Evolutionary conservation across 2,329 filamentous ascomycete genomes (phyloP).

Genomic region (Aureobasidium sp.): DNA sequence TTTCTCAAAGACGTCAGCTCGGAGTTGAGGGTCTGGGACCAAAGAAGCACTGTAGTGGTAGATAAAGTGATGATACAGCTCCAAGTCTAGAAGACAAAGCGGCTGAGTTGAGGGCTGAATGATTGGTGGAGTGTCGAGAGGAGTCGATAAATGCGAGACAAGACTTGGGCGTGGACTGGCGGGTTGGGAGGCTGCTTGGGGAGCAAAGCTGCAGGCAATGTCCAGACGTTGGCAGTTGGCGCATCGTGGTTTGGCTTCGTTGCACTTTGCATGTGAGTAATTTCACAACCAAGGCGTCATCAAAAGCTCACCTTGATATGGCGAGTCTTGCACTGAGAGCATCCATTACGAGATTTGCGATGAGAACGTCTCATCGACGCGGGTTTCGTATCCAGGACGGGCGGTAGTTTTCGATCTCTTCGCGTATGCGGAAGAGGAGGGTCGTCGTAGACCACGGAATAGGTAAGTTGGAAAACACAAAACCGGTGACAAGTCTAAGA

Average conservation of each 20-base stretch:
- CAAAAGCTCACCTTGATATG: slow-evolving; percentile 30
- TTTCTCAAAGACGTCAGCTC: background rate
- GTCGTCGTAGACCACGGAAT: background rate
- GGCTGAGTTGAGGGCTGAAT: background rate
- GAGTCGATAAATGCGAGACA: background rate
- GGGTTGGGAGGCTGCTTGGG: background rate
- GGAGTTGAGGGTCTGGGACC: background rate
- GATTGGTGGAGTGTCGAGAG: background rate
- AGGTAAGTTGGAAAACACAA: too few relatives aligned
- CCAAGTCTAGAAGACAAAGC: background rate
- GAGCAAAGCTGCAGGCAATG: slow-evolving; percentile 10
- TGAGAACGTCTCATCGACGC: slow-evolving; percentile 25
- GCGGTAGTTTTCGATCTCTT: background rate
- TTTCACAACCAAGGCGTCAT: background rate
- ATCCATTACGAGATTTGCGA: slow-evolving; percentile 35
- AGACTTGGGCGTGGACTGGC: background rate
- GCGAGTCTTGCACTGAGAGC: slow-evolving; percentile 32
- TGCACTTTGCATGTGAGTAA: background rate
- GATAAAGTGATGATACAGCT: slow-evolving; percentile 10
- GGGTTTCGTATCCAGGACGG: background rate
- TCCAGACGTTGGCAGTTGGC: slow-evolving; percentile 9
- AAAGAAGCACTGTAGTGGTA: slow-evolving; percentile 5
- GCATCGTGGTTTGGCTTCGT: slow-evolving; percentile 8
- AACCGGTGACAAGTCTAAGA: background rate
- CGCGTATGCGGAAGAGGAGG: background rate